A percentile compares a stretch with the other conserved stretches of the same genome.
Evolutionary conservation across 106 monocot genomes (phyloP).

Genomic region (Phalaenopsis equestris): DNA sequence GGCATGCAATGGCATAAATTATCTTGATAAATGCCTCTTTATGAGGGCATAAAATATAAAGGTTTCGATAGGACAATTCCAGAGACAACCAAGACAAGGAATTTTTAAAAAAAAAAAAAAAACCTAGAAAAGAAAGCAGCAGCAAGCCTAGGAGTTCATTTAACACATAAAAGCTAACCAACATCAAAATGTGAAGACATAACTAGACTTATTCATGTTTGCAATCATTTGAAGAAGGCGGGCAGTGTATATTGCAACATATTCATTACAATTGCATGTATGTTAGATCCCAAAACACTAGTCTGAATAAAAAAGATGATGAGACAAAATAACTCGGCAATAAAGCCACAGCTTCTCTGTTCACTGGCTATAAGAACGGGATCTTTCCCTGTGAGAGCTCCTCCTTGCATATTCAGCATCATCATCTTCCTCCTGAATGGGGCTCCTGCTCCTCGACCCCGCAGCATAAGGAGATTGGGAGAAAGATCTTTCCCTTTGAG

Average conservation of each 20-base stretch:
- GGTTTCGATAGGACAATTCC: too few species aligned
- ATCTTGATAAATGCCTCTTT: too few species aligned
- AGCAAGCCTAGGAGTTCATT: too few species aligned
- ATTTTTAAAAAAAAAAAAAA: too few species aligned
- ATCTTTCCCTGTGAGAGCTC: conserved; percentile 3
- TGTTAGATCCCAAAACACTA: neutral
- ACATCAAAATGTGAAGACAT: neutral
- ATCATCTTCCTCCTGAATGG: neutral
- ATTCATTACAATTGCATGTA: neutral
- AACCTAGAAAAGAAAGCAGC: too few species aligned
- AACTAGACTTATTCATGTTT: neutral
- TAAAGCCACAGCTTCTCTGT: neutral
- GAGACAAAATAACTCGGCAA: neutral
- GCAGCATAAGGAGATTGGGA: conserved; percentile 3
- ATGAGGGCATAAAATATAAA: too few species aligned
- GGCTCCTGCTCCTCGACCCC: conserved; percentile 15
- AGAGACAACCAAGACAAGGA: too few species aligned
- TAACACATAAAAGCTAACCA: neutral
- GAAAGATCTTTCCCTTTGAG: conserved; percentile 12
- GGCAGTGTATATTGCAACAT: neutral
- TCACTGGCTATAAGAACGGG: conserved; percentile 13
- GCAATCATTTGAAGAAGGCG: neutral
- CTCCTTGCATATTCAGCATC: neutral
- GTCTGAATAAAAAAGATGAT: neutral
- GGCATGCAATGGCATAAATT: too few species aligned